phyloP scores from a whole-genome alignment of 2,329 filamentous ascomycete species.

The Pseudogymnoascus sp. region DNA sequence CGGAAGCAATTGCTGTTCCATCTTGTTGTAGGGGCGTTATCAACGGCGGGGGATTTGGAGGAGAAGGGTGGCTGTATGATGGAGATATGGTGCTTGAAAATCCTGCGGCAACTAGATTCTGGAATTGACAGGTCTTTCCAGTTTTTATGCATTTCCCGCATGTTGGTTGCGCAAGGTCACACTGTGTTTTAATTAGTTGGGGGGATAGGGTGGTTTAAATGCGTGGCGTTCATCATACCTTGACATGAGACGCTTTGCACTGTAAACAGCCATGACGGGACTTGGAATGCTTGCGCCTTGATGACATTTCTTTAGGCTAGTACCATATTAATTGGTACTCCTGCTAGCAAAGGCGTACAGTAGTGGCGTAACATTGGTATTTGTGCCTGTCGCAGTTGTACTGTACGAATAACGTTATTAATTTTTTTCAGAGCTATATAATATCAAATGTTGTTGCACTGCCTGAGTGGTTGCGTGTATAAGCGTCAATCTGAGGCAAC shows the following conservation, averaged over 20 bases:
- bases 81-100: background rate
- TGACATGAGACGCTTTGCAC: constrained; percentile 16
- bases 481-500: background rate
- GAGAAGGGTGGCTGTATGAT: background rate
- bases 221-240: background rate
- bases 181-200: background rate
- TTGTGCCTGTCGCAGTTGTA: background rate
- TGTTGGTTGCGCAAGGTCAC: constrained; percentile 9
- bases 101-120: background rate
- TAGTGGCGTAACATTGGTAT: background rate
- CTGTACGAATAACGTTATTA: no score
- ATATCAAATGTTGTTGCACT: background rate
- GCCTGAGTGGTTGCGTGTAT: background rate
- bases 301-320: constrained; percentile 9
- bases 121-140: constrained; percentile 10
- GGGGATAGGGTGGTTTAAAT: background rate
- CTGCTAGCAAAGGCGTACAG: background rate
- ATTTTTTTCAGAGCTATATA: no score
- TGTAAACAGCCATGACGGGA: constrained; percentile 15
- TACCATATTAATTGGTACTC: background rate
- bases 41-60: background rate
- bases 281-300: constrained; percentile 14
- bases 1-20: background rate
- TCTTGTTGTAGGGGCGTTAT: background rate
- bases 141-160: constrained; percentile 12